phyloP scores from a whole-genome alignment of 2,329 filamentous ascomycete genomes.

The Ophioceras dolichostomum region DNA sequence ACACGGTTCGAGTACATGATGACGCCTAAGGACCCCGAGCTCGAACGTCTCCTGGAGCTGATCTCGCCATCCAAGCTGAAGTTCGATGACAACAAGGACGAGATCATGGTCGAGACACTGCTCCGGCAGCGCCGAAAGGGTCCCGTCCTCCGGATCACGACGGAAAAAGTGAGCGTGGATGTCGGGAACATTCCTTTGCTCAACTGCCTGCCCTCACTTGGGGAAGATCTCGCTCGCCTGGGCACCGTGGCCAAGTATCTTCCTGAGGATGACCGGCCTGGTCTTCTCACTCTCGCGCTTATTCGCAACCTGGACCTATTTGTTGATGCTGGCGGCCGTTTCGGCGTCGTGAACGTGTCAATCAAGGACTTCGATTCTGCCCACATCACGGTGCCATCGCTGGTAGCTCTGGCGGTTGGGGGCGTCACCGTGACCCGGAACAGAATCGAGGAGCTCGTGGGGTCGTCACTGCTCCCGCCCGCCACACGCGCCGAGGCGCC shows the following conservation, averaged over 20 bases:
- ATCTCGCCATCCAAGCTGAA: conserved; percentile 88
- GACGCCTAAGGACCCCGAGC: conserved; percentile 63
- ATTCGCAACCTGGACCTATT: conserved; percentile 51
- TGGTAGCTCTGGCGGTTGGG: conserved; percentile 67
- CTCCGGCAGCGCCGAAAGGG: conserved; percentile 79
- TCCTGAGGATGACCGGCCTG: conserved; percentile 88
- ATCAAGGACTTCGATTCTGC: conserved; percentile 56
- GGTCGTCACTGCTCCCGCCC: conserved; percentile 26
- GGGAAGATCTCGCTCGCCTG: conserved; percentile 67
- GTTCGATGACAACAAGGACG: conserved; percentile 74
- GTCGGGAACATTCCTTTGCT: conserved; percentile 54
- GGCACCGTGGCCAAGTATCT: conserved; percentile 88
- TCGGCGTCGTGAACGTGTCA: conserved; percentile 53
- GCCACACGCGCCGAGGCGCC: conserved; percentile 18
- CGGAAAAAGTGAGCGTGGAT: conserved; percentile 51
- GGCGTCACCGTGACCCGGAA: conserved; percentile 52
- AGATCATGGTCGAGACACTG: conserved; percentile 89
- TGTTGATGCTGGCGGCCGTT: conserved; percentile 51
- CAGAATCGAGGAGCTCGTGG: conserved; percentile 57
- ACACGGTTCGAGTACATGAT: conserved; percentile 62
- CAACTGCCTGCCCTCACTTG: conserved; percentile 55
- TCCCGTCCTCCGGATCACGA: conserved; percentile 59
- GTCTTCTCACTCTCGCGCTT: conserved; percentile 62
- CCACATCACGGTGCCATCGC: conserved; percentile 73
- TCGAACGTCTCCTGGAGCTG: conserved; percentile 70